Evolutionary conservation across 2,329 filamentous ascomycete species (phyloP), one percentile per base, ranked within the genome.

Genomic region (Rachicladosporium sp.): DNA sequence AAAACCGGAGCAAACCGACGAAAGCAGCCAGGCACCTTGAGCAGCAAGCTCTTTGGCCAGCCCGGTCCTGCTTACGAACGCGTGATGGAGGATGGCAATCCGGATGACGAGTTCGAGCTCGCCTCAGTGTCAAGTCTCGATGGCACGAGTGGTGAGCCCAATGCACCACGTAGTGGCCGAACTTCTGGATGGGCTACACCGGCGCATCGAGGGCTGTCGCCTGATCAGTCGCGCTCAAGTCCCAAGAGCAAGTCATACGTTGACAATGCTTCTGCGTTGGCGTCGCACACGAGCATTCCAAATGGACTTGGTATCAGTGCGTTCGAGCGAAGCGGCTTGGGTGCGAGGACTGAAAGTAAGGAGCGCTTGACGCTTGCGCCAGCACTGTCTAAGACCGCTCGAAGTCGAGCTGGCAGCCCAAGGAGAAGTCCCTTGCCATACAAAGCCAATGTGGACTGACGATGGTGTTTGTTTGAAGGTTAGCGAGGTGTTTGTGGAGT

Each of bases 331-430:
- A 78, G 74, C 35, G 88, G 88, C 1, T 59, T 95, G 46, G 78
- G 84, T 39, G 74, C 86, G 2, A 69, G 89, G 49, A 93, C 84
- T 0, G 89, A 95, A 56, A 93, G 86, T 56, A 71, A 86, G 38
- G 91, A 96, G 56, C 23, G 23, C 23, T 8, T 27, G 6, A 27
- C 23, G 7, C 23, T 27, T 27, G 23, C 23, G 23, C 23, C 23
- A 27, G 23, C 7, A 8, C 23, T 27, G 23, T 27, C 23, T 6
- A 27, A 27, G 7, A 27, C 23, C 23, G 23, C 23, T 27, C 23
- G 23, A 27, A 27, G 23, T 27, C 23, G 23, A 27, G 23, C 23
- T 27, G 23, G 23, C 23, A 27, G 23, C 23, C 23, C 23, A 8
- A 27, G 23, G 7, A 27, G 23, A 27, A 27, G 23, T 27, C 23